Evolutionary conservation across 371 early-diverging fungal genomes (phyloP), one percentile per base, ranked within the genome.

Genomic region (Lichtheimia corymbifera): DNA sequence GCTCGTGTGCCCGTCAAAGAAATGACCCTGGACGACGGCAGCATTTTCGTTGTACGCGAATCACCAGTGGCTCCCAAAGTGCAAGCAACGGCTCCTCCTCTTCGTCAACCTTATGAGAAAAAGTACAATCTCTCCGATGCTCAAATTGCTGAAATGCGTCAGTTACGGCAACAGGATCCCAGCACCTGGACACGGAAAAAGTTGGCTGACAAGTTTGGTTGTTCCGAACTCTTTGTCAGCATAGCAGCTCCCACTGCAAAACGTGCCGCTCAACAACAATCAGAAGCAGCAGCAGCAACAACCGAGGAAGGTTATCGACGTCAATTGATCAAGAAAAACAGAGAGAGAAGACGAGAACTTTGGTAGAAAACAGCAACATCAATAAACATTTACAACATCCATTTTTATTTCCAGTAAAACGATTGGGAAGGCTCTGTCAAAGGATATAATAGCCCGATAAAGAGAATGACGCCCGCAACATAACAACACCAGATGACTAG

Each of bases 161-260:
- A 70, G 52, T 63, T 80, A 62, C 68, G 80, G 61, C 51, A 65
- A 53, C 55, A 69, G 22, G 79, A 83, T 59, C 83, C 83, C 7
- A 17, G 17, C 7, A 69, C 63, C n/a, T 83, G 83, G 83, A 76
- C 79, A 24, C 65, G 77, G 50, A 73, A 75, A 42, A 70, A 67
- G 49, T 63, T 83, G 25, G 83, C 81, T 50, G 67, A 72, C 35
- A 76, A 82, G 49, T 83, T 73, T 56, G 65, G 64, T n/a, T 79
- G 79, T 55, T 77, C 80, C 20, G 67, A 69, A 43, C 58, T 81
- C 42, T 79, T 77, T 65, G 68, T 81, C 15, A 54, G 72, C 50
- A 79, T 79, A 22, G 64, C 62, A 24, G 75, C 79, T 25, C 73
- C 72, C 22, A 50, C 56, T n/a, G 55, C 35, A 47, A 55, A 50